Evolutionary conservation across 345 rosid genomes (phyloP).

Genomic region (Syzygium aqueum): DNA sequence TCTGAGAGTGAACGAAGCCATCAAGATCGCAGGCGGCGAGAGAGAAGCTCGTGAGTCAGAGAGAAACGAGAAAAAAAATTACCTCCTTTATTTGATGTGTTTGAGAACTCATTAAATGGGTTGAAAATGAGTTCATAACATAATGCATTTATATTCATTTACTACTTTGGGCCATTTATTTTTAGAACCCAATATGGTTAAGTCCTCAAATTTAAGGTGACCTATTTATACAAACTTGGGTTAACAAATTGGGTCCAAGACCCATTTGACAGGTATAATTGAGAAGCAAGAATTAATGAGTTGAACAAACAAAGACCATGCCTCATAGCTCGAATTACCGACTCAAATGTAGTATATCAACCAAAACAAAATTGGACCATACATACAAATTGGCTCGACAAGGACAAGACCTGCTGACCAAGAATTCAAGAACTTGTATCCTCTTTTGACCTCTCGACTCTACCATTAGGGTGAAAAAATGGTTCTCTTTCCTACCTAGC

Average conservation of each 20-base stretch:
- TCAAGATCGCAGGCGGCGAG: no score
- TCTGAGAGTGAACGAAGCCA: no score
- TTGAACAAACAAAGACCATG: neutral
- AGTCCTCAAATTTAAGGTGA: neutral
- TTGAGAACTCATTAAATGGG: no score
- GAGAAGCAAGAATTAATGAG: neutral
- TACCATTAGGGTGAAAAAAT: neutral
- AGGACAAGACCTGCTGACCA: neutral
- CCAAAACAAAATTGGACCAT: constrained; percentile 32
- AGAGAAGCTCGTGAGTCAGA: no score
- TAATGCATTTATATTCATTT: neutral
- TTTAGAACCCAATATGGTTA: neutral
- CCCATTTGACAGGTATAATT: neutral
- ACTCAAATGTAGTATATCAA: neutral
- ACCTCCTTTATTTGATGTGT: no score
- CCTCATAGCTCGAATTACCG: neutral
- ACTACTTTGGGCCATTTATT: neutral
- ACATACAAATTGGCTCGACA: constrained; percentile 1
- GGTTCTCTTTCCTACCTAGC: neutral
- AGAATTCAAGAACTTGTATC: neutral
- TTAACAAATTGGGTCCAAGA: neutral
- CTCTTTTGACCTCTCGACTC: neutral
- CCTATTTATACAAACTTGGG: neutral
- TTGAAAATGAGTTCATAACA: neutral
- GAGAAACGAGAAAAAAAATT: no score